phyloP scores from a whole-genome alignment of 1,284 basidiomycete species.

The Austropuccinia psidii region DNA sequence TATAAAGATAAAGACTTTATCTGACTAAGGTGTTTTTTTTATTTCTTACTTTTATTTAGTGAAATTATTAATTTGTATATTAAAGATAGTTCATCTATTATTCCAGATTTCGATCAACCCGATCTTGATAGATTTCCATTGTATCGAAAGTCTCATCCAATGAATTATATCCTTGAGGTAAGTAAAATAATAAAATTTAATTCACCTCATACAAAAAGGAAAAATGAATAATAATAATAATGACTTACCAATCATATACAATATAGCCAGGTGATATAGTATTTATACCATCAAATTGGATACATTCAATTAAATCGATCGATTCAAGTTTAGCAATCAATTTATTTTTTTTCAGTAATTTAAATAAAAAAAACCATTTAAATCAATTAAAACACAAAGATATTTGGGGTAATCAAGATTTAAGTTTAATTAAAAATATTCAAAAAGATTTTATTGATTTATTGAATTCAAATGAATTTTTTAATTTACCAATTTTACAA shows the following conservation, averaged over 20 bases:
- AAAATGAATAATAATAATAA: background rate
- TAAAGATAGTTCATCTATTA: slow-evolving; percentile 30
- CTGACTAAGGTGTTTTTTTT: background rate
- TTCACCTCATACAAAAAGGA: background rate
- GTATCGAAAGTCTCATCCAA: slow-evolving; percentile 30
- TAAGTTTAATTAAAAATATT: background rate
- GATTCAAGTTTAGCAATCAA: slow-evolving; percentile 33
- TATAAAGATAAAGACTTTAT: background rate
- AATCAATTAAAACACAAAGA: background rate
- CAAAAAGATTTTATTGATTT: background rate
- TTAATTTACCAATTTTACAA: slow-evolving; percentile 8
- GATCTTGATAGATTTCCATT: slow-evolving; percentile 32
- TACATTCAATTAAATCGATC: slow-evolving; percentile 32
- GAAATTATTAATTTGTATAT: slow-evolving; percentile 30
- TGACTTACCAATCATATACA: background rate
- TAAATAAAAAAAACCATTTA: background rate
- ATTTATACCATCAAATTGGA: slow-evolving; percentile 32
- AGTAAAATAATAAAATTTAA: background rate
- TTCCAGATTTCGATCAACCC: slow-evolving; percentile 25
- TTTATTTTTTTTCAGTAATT: slow-evolving; percentile 27
- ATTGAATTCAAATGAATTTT: background rate
- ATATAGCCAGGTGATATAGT: slow-evolving; percentile 29
- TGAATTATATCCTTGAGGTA: slow-evolving; percentile 20
- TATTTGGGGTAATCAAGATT: slow-evolving; percentile 33
- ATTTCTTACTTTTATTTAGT: background rate